Base-by-base conservation (phyloP, 805 yeast species). In the Saturnispora ahearnii region DNA sequence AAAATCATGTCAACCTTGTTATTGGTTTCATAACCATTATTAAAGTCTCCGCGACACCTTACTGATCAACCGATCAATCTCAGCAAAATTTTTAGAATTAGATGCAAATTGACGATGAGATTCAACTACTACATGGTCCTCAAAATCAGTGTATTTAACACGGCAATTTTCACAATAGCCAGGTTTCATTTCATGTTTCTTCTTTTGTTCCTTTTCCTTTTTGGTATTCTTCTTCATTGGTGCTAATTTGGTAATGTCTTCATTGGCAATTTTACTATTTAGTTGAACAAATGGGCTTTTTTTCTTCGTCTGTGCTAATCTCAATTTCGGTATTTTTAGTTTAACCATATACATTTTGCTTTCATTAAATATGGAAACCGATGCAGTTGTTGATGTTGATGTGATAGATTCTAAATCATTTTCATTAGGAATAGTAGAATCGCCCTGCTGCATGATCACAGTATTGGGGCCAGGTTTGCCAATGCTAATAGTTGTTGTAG, bases 141-240 rank as follows among this genome's bases (percentile, higher is more conserved):
- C 86, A 60, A 89, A 82, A 56, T 79, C 78, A 46, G 85, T 90
- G 62, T 85, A 91, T 62, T 82, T 82, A 52, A 84, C 84, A 24
- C 91, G 73, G 66, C 99, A 91, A 62, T 91, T 91, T 63, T 91
- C 99, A 68, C 99, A 91, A 65, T 87, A 90, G 0, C 97, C 97
- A 0, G 91, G 65, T 41, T 59, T 61, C 59, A 57, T 56, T 41
- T 61, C 63, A 22, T 56, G 53, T 44, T 57, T 62, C 7, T 57
- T 56, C 42, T 57, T 59, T 21, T 49, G 55, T 12, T 40, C 43
- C 4, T 29, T 34, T 7, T 41, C 36, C n/a, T 32, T 46, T 43
- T 44, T 44, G 24, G 21, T 21, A 18, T 33, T 41, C 29, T 41
- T 48, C 36, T 30, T 34, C 32, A 42, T 28, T 45, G 13, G 45